Evolutionary conservation across 2,329 filamentous ascomycete genomes (phyloP), one percentile per base, ranked within the genome.

Genomic region (Botrytis fragariae): DNA sequence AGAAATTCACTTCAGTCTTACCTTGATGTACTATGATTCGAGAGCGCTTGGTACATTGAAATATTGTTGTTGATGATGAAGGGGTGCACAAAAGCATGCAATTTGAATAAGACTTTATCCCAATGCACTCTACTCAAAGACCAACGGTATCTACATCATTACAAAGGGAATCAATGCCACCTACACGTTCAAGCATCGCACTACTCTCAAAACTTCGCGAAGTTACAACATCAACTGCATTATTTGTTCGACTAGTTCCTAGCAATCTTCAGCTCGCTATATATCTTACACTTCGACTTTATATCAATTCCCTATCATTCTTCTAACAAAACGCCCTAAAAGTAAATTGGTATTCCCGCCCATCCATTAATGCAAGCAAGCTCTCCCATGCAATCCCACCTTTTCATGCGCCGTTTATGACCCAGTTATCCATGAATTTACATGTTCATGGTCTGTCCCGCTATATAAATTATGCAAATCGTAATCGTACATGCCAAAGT

Each of bases 321-420:
- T 22, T 22, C 10, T 65, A 22, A 12, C n/a, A 69, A 25, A 69
- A 69, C 48, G 25, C 65, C 51, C 64, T 20, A 29, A 68, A 68
- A 22, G 12, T 32, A 42, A 57, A 42, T 69, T 69, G 65, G 48
- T 69, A 69, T 69, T 29, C 45, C 64, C 45, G 44, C 32, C 18
- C n/a, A 22, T 29, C 10, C n/a, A 57, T 14, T 57, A 22, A 57
- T 57, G n/a, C 39, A 32, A 32, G 39, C 37, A 69, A 69, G 10
- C 45, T 42, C 25, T 42, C 65, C n/a, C 3, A 57, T 57, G 35
- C 25, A 69, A 44, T 57, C 44, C 61, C 48, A 32, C 39, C 32
- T 32, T 42, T 57, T 69, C 7, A 57, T 57, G n/a, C 65, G 48
- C 48, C 65, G 20, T 42, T 9, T 7, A 25, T 69, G 10, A 51